phyloP scores from a whole-genome alignment of 2,329 filamentous ascomycete genomes.

The Byssoonygena ceratinophila region DNA sequence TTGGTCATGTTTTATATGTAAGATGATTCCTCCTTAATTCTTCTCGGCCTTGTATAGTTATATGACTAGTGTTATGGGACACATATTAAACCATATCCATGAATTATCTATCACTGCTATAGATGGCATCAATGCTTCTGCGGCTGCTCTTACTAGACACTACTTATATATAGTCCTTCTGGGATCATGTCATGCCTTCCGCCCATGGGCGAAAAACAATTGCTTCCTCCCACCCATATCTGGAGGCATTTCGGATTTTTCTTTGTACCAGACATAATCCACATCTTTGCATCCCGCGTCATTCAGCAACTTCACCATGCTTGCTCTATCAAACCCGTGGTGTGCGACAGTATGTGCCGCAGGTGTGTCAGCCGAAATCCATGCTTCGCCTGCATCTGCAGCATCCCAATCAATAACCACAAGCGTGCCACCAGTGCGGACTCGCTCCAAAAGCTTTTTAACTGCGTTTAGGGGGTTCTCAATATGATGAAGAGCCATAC shows the following conservation, averaged over 20 bases:
- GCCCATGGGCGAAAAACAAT: conserved; percentile 16
- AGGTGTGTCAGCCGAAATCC: not conserved
- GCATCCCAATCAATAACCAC: conserved; percentile 16
- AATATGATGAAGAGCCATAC: conserved; percentile 17
- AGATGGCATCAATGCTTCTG: too few relatives aligned
- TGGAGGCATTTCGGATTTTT: conserved; percentile 10
- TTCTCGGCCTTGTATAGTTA: not conserved
- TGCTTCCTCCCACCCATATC: conserved; percentile 5
- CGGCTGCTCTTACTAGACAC: too few relatives aligned
- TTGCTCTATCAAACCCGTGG: conserved; percentile 12
- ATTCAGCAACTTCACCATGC: conserved; percentile 8
- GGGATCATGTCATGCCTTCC: conserved; percentile 4
- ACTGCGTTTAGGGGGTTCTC: conserved; percentile 11
- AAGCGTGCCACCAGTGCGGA: conserved; percentile 14
- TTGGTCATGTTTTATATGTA: not conserved
- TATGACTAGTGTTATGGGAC: not conserved
- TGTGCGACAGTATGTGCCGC: conserved; percentile 16
- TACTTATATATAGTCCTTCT: not conserved
- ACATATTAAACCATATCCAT: not conserved
- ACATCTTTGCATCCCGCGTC: conserved; percentile 5
- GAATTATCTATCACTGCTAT: not conserved
- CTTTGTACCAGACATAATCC: conserved; percentile 13
- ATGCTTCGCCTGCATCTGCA: not conserved
- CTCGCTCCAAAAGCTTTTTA: conserved; percentile 11
- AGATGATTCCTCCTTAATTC: not conserved